A percentile compares a stretch with the other conserved stretches of the same genome.
These are phyloP conservation scores for Solanum sparsipilum DNA, from an alignment of 257 asterid genomes.

Conservation along the genomic window DNA sequence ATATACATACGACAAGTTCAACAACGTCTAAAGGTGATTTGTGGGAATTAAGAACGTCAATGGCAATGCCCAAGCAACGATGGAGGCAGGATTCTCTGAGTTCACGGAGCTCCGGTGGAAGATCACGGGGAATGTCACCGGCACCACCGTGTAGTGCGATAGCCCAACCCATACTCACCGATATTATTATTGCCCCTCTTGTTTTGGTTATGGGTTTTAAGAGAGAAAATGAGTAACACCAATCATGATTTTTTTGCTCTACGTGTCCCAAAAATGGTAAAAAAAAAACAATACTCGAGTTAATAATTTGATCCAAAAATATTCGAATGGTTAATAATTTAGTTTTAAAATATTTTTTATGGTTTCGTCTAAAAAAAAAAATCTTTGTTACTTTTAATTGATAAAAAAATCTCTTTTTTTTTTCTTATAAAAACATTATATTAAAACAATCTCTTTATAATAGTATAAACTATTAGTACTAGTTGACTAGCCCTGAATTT, in stretches of 20 bases:
- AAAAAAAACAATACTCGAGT: no score
- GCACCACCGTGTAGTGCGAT: conserved; percentile 94
- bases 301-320: no score
- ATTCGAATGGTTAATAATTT: no score
- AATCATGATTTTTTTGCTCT: not conserved
- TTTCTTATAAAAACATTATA: no score
- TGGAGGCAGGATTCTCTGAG: conserved; percentile 64
- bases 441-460: no score
- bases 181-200: not conserved
- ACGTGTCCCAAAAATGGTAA: no score
- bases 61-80: conserved; percentile 64
- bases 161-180: conserved; percentile 75
- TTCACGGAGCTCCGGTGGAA: conserved; percentile 53
- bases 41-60: conserved; percentile 56
- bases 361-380: accelerated
- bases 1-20: conserved; percentile 54
- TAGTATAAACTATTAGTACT: no score
- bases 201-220: not conserved
- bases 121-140: conserved; percentile 61
- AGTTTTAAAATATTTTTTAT: no score
- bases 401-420: no score
- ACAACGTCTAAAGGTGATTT: conserved; percentile 80
- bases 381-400: no score
- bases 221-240: not conserved
- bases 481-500: not conserved